Conservation (phyloP, 2,329 filamentous ascomycete genomes). For the Phialophora chinensis region DNA sequence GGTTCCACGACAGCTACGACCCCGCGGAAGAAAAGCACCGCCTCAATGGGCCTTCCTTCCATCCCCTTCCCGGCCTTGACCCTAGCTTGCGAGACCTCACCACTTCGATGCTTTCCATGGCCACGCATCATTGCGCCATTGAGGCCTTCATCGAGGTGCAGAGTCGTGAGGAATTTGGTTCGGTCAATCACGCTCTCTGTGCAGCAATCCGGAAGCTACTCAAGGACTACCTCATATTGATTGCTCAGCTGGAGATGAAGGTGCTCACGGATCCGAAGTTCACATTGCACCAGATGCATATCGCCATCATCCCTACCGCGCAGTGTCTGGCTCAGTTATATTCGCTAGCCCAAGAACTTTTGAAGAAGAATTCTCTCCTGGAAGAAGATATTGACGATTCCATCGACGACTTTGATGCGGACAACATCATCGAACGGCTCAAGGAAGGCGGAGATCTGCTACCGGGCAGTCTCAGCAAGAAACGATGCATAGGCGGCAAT, state of each 20-base stretch:
- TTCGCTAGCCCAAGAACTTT: constrained; percentile 80
- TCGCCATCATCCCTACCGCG: constrained; percentile 86
- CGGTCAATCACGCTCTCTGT: constrained; percentile 93
- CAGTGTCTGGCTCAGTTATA: constrained; percentile 94
- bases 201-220: constrained; percentile 90
- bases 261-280: constrained; percentile 87
- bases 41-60: constrained; percentile 79
- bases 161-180: constrained; percentile 88
- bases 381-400: constrained; percentile 77
- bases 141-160: constrained; percentile 94
- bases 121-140: constrained; percentile 88
- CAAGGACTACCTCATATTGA: constrained; percentile 90
- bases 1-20: constrained; percentile 81
- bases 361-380: constrained; percentile 84
- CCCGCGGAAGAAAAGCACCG: constrained; percentile 85
- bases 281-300: constrained; percentile 88
- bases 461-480: constrained; percentile 81
- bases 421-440: constrained; percentile 89
- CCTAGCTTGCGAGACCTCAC: constrained; percentile 89
- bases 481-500: constrained; percentile 94
- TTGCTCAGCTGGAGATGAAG: constrained; percentile 92
- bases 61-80: constrained; percentile 81
- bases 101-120: constrained; percentile 87
- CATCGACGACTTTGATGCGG: constrained; percentile 78
- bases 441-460: constrained; percentile 83